Percentiles rank a stretch among this genome's conserved stretches.
These are phyloP conservation scores for Sporothrix brunneoviolacea DNA, from an alignment of 2,329 filamentous ascomycete genomes.

Conservation along the genomic window DNA sequence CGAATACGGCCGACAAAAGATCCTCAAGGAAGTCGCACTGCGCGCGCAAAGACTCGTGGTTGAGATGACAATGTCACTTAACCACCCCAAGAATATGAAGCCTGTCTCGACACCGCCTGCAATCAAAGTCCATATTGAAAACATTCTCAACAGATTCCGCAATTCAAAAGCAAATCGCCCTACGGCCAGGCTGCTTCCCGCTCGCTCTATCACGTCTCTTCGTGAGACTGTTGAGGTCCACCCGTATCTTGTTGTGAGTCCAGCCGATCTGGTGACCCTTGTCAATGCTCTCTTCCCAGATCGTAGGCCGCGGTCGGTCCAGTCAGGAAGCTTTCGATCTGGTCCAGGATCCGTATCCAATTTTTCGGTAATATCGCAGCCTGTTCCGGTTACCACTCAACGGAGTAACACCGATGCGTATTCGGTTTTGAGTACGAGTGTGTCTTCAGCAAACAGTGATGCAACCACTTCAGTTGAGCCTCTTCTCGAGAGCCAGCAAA, in stretches of 20 bases:
- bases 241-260: conserved; percentile 72
- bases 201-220: conserved; percentile 64
- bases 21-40: conserved; percentile 70
- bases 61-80: conserved; percentile 49
- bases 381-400: conserved; percentile 53
- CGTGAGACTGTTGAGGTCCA: conserved; percentile 72
- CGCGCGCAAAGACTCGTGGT: conserved; percentile 73
- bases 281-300: conserved; percentile 81
- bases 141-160: conserved; percentile 59
- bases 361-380: conserved; percentile 62
- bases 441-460: conserved; percentile 66
- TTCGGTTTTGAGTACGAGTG: conserved; percentile 66
- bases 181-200: conserved; percentile 57
- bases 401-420: conserved; percentile 57
- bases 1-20: conserved; percentile 80
- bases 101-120: conserved; percentile 56
- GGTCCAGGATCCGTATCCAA: conserved; percentile 62
- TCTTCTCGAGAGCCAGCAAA: conserved; percentile 49
- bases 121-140: conserved; percentile 64
- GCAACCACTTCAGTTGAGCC: conserved; percentile 59
- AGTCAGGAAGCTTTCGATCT: conserved; percentile 56
- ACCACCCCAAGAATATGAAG: conserved; percentile 8
- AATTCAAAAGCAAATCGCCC: conserved; percentile 42
- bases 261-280: conserved; percentile 71
- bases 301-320: conserved; percentile 55